Percentiles rank a stretch among this genome's conserved stretches.
These are phyloP conservation scores for Citrus australasica DNA, from an alignment of 345 rosid genomes.

Conservation along the genomic window DNA sequence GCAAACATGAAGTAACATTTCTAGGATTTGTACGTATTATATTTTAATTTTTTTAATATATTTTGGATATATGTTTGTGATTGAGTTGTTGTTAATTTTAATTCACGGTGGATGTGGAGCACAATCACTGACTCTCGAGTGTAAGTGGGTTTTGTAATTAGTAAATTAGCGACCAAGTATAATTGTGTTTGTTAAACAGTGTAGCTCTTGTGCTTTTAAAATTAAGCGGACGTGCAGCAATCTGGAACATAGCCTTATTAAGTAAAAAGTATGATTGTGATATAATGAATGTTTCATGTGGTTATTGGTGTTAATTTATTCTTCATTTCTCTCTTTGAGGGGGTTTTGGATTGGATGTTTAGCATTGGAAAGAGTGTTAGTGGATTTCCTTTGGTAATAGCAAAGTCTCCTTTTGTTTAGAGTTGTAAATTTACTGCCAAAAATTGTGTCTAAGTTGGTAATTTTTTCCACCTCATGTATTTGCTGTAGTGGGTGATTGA, in stretches of 20 bases:
- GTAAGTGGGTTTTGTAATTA: neutral
- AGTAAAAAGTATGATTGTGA: neutral
- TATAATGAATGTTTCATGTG: neutral
- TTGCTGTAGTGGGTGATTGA: constrained; percentile 83
- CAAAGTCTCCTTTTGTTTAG: neutral
- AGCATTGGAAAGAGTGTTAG: constrained; percentile 91
- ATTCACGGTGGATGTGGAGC: neutral
- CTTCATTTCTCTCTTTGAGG: constrained; percentile 79
- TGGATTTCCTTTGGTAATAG: constrained; percentile 88
- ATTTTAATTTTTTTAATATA: neutral
- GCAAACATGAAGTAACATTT: constrained; percentile 68
- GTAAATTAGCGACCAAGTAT: neutral
- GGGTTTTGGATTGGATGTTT: constrained; percentile 50
- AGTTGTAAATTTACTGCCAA: neutral
- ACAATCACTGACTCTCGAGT: neutral
- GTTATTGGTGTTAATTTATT: constrained; percentile 48
- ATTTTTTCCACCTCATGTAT: constrained; percentile 1
- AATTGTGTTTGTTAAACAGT: neutral
- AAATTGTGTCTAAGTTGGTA: constrained; percentile 2
- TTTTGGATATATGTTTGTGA: neutral
- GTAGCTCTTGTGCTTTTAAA: neutral
- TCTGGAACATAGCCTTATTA: neutral
- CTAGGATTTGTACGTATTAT: constrained; percentile 81
- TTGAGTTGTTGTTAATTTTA: neutral
- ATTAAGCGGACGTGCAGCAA: neutral